Evolutionary conservation across 352 stramenopile species (phyloP).

Genomic region (Detonula confervacea): DNA sequence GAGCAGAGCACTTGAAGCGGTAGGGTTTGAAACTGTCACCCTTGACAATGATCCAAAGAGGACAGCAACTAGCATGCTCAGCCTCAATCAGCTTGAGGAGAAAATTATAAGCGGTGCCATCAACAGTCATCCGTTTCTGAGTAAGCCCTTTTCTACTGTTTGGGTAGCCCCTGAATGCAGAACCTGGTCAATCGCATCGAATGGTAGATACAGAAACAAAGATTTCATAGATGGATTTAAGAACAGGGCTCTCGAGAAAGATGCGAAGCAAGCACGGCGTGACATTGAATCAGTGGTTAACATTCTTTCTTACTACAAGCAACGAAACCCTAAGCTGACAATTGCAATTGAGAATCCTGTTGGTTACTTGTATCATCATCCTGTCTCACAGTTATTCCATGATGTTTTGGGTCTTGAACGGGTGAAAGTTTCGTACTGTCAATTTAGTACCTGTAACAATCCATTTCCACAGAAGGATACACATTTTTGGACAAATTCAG

Average conservation of each 20-base stretch:
- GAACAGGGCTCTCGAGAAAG: neutral
- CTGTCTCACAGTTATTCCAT: slow-evolving; percentile 7
- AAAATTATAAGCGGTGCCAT: slow-evolving; percentile 5
- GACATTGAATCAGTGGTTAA: slow-evolving; percentile 21
- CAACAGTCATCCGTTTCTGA: slow-evolving; percentile 9
- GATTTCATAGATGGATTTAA: slow-evolving; percentile 14
- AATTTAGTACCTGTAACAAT: neutral
- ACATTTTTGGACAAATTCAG: slow-evolving; percentile 20
- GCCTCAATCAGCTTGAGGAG: slow-evolving; percentile 2
- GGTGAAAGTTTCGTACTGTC: slow-evolving; percentile 18
- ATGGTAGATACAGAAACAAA: slow-evolving; percentile 13
- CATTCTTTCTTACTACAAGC: slow-evolving; percentile 28
- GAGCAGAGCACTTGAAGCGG: neutral
- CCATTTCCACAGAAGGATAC: slow-evolving; percentile 15
- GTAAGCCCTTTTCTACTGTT: slow-evolving; percentile 16
- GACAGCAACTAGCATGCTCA: slow-evolving; percentile 19
- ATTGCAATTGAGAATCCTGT: slow-evolving; percentile 27
- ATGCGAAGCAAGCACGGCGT: slow-evolving; percentile 10
- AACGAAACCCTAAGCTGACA: slow-evolving; percentile 1
- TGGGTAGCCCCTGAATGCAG: slow-evolving; percentile 20
- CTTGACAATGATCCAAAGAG: slow-evolving; percentile 24
- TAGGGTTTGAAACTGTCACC: slow-evolving; percentile 6
- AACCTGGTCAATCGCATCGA: slow-evolving; percentile 16
- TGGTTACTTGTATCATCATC: slow-evolving; percentile 18
- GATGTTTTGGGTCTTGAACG: slow-evolving; percentile 3